These are phyloP conservation scores for Geoglossum glabrum DNA, from an alignment of 495 filamentous ascomycete genomes.

Conservation along the genomic window DNA sequence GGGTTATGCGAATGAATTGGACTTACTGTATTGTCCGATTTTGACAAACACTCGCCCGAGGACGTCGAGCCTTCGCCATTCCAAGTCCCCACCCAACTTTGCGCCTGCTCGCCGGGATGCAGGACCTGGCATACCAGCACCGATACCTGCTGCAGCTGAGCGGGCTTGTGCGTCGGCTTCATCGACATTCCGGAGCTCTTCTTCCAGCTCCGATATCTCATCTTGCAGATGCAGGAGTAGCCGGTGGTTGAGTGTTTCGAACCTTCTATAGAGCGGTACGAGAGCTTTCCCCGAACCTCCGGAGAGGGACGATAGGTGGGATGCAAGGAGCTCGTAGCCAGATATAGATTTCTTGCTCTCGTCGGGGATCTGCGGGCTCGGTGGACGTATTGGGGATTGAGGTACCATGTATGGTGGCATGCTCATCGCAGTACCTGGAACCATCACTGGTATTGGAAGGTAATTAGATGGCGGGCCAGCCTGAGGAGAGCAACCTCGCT, in stretches of 20 bases:
- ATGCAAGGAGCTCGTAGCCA: background rate
- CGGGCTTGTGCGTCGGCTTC: constrained; percentile 31
- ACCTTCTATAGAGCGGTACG: constrained; percentile 61
- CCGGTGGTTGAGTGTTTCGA: constrained; percentile 68
- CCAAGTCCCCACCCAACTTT: constrained; percentile 27
- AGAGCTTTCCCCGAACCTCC: background rate
- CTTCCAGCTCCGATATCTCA: constrained; percentile 62
- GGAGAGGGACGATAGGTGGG: background rate
- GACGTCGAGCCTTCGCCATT: constrained; percentile 50
- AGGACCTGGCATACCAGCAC: background rate
- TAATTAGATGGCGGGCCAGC: background rate
- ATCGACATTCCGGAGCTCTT: constrained; percentile 51
- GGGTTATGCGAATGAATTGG: background rate
- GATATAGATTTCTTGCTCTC: background rate
- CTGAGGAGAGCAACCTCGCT: background rate
- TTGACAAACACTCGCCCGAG: constrained; percentile 54
- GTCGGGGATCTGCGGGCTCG: background rate
- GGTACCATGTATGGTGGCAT: background rate
- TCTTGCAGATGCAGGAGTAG: constrained; percentile 73
- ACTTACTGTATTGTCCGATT: constrained; percentile 66
- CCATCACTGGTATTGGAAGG: background rate
- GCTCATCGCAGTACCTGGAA: background rate
- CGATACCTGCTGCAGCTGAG: constrained; percentile 17
- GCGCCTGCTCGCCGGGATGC: background rate
- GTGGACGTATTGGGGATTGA: background rate